A percentile compares a stretch with the other conserved stretches of the same genome.
These are phyloP conservation scores for Nissolia schottii DNA, from an alignment of 306 rosid genomes.

Conservation along the genomic window DNA sequence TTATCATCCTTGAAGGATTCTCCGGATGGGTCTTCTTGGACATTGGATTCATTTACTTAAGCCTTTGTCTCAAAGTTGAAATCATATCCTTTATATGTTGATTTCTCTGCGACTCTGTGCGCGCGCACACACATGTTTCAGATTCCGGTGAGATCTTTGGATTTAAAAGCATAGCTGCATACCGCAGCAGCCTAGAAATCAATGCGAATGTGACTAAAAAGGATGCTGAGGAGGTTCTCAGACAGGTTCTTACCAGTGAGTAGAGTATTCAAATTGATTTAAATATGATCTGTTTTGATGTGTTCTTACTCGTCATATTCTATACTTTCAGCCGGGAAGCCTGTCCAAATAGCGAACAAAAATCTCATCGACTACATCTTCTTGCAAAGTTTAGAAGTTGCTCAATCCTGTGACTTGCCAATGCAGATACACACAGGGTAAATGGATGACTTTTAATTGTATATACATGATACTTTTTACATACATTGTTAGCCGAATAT, in stretches of 20 bases:
- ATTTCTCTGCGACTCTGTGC: too few relatives aligned
- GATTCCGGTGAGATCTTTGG: constrained; percentile 53
- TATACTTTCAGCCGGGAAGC: constrained; percentile 68
- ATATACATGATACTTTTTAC: too few relatives aligned
- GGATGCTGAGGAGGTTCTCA: constrained; percentile 76
- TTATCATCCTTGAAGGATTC: constrained; percentile 42
- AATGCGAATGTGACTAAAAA: constrained; percentile 46
- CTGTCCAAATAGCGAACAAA: constrained; percentile 57
- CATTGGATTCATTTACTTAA: constrained; percentile 57
- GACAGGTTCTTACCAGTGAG: constrained; percentile 50
- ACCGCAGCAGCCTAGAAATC: constrained; percentile 78
- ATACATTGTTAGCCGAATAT: too few relatives aligned
- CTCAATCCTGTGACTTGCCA: constrained; percentile 72
- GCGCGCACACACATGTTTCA: constrained; percentile 33
- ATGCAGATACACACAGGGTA: constrained; percentile 97
- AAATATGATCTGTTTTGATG: neutral
- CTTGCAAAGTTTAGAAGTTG: constrained; percentile 71
- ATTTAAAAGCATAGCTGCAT: constrained; percentile 88
- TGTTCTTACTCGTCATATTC: constrained; percentile 21
- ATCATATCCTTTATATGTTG: constrained; percentile 78
- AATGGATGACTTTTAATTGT: too few relatives aligned
- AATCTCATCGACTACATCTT: constrained; percentile 67
- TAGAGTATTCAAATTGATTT: constrained; percentile 10
- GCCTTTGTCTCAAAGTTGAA: constrained; percentile 61
- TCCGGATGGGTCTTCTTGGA: constrained; percentile 66